Percentiles rank a stretch among this genome's conserved stretches.
Evolutionary conservation across 2,329 filamentous ascomycete species (phyloP).

Genomic region (Trematosphaeria pertusa): DNA sequence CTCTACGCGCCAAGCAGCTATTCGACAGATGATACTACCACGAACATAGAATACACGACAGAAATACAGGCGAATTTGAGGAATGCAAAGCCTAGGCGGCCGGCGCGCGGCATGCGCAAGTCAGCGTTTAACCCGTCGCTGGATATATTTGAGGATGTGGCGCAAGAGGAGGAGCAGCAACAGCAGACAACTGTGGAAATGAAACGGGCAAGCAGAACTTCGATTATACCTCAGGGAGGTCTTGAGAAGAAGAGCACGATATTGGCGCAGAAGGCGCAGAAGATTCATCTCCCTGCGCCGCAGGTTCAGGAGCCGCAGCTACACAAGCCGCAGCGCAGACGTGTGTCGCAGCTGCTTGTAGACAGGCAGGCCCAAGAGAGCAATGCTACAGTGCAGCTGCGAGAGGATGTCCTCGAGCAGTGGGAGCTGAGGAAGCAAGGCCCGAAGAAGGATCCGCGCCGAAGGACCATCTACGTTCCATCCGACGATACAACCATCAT

Average conservation of each 20-base stretch:
- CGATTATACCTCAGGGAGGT: slow-evolving; percentile 29
- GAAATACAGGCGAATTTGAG: slow-evolving; percentile 38
- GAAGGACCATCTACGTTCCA: slow-evolving; percentile 60
- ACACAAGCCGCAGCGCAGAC: slow-evolving; percentile 39
- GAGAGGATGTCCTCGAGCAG: slow-evolving; percentile 37
- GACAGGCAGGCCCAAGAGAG: slow-evolving; percentile 32
- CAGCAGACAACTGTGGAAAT: slow-evolving; percentile 27
- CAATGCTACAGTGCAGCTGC: slow-evolving; percentile 40
- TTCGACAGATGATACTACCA: slow-evolving; percentile 42
- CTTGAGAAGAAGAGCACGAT: slow-evolving; percentile 38
- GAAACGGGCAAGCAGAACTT: slow-evolving; percentile 36
- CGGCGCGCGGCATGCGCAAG: slow-evolving; percentile 36
- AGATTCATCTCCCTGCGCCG: slow-evolving; percentile 32
- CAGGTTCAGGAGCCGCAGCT: slow-evolving; percentile 29
- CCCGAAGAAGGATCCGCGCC: slow-evolving; percentile 50
- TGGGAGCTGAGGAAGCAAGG: slow-evolving; percentile 39
- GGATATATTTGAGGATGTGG: slow-evolving; percentile 49
- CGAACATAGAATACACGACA: slow-evolving; percentile 49
- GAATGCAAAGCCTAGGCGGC: slow-evolving; percentile 44
- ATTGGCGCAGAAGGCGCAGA: slow-evolving; percentile 47
- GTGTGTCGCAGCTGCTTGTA: slow-evolving; percentile 42
- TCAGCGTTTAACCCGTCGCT: slow-evolving; percentile 40
- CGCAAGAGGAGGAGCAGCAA: slow-evolving; percentile 41
- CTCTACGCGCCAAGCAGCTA: slow-evolving; percentile 41
- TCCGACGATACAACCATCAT: slow-evolving; percentile 59